Evolutionary conservation across 345 rosid genomes (phyloP).

Genomic region (Arabis hirsuta): DNA sequence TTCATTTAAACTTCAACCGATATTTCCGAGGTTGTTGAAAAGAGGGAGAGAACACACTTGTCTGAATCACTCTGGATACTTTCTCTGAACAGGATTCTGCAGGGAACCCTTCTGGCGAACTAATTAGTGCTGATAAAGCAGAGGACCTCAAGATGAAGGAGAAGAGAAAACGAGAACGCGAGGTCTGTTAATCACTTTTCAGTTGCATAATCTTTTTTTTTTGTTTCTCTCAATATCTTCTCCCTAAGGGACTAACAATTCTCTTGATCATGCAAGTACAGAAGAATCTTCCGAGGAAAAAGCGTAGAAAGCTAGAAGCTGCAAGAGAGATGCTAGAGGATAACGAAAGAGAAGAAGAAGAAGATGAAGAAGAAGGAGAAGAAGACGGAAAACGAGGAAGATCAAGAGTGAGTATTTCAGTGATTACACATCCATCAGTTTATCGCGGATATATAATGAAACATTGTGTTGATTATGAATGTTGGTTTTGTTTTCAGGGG

Average conservation of each 20-base stretch:
- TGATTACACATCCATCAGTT: neutral
- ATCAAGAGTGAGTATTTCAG: slow-evolving; percentile 50
- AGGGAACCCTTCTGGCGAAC: slow-evolving; percentile 59
- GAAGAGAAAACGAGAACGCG: slow-evolving; percentile 87
- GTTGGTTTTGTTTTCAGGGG: slow-evolving; percentile 33
- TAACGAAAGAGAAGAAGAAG: slow-evolving; percentile 50
- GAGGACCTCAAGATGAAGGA: slow-evolving; percentile 92
- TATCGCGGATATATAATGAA: neutral
- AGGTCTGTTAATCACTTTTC: slow-evolving; percentile 51
- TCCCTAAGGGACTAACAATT: slow-evolving; percentile 22
- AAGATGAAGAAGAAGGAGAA: slow-evolving; percentile 61
- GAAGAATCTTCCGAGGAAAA: slow-evolving; percentile 89
- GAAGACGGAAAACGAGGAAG: slow-evolving; percentile 36
- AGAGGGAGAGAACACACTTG: slow-evolving; percentile 7
- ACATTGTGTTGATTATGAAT: slow-evolving; percentile 17
- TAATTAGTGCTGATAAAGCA: slow-evolving; percentile 84
- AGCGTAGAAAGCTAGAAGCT: slow-evolving; percentile 91
- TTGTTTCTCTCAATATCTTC: slow-evolving; percentile 8
- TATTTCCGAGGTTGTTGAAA: neutral
- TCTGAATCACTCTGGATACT: slow-evolving; percentile 35
- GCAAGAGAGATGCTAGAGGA: slow-evolving; percentile 97
- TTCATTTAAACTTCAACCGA: neutral
- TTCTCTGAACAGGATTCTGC: slow-evolving; percentile 53
- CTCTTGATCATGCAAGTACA: slow-evolving; percentile 45
- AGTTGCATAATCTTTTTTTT: slow-evolving; percentile 29